A percentile compares a stretch with the other conserved stretches of the same genome.
These are phyloP conservation scores for Pleurotus pulmonarius DNA, from an alignment of 768 basidiomycete genomes.

Conservation along the genomic window DNA sequence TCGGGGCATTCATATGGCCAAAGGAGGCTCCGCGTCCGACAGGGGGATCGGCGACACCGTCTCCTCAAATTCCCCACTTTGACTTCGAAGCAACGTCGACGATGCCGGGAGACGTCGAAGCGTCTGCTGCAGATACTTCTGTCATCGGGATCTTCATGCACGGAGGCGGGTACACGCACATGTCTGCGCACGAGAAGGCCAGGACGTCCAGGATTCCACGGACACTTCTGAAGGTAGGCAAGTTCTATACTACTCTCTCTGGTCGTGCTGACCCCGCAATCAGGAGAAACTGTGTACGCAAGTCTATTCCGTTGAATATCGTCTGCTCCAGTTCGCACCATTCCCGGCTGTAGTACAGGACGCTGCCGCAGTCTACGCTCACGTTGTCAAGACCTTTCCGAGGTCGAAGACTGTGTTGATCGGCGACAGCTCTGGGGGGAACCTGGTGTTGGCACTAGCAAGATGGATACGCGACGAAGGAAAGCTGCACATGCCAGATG, in stretches of 20 bases:
- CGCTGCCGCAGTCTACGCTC: constrained; percentile 48
- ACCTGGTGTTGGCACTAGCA: constrained; percentile 45
- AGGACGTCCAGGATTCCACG: constrained; percentile 46
- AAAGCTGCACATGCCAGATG: constrained; percentile 38
- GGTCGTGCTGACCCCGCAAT: not conserved
- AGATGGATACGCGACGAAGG: constrained; percentile 54
- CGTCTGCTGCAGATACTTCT: constrained; percentile 21
- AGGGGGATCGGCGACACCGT: constrained; percentile 6
- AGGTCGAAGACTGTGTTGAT: constrained; percentile 39
- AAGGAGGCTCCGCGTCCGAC: constrained; percentile 21
- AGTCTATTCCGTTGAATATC: constrained; percentile 46
- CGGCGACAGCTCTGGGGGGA: constrained; percentile 55
- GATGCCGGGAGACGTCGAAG: constrained; percentile 11
- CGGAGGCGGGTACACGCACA: constrained; percentile 54
- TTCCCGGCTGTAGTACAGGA: constrained; percentile 54
- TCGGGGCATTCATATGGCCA: constrained; percentile 49
- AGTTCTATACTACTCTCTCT: not conserved
- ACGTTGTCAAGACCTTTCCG: constrained; percentile 29
- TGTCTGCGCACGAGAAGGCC: constrained; percentile 50
- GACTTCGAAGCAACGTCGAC: constrained; percentile 2
- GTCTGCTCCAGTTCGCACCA: constrained; percentile 47
- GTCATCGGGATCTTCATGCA: constrained; percentile 50
- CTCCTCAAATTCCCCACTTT: not conserved
- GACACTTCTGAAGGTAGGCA: constrained; percentile 37
- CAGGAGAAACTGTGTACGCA: constrained; percentile 31